Evolutionary conservation across 2,329 filamentous ascomycete species (phyloP), one percentile per base, ranked within the genome.

Genomic region (Corinectria fuckeliana): DNA sequence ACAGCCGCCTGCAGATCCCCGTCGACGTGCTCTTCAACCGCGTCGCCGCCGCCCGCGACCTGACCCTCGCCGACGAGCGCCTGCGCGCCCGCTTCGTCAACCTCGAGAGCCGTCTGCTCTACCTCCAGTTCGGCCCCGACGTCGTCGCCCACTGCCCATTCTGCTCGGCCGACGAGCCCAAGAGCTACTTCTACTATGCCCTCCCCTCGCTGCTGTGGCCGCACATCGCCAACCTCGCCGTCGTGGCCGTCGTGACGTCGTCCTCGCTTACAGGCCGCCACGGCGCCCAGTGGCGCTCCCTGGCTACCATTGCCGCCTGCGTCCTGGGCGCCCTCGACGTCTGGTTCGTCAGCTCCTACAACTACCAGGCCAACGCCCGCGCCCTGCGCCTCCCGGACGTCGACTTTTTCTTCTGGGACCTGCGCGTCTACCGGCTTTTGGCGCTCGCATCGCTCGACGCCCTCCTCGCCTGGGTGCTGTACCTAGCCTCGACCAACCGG

Each of bases 1-100:
- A 88, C 56, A 95, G 92, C 50, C 91, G 93, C 30, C 86, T 98
- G 16, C 91, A 93, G 70, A 94, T 91, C 39, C 88, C 92, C n/a
- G 89, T 86, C 39, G 91, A 94, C 71, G 88, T 96, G 30, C 83
- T 98, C 61, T 95, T 97, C 76, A 87, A 85, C 59, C 91, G 94
- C 14, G 83, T 98, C 9, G 76, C 82, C 4, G 75, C 82, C 2
- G 71, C 89, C 1, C 84, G 89, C 0, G 78, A 83, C 9, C 80
- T 91, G 2, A 88, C 85, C 0, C 63, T 77, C 0, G 60, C 74
- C 11, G 93, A 98, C 76, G 80, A 85, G 50, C 77, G 82, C 21
- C 82, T 98, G 9, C 84, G 87, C 51, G 77, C 80, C 23, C 88
- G 88, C 68, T 88, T 98, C 71, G 84, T 86, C 66, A 89, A 85